Base-by-base conservation (phyloP, 805 yeast species). In the Ogataea trehaloabstinens region DNA sequence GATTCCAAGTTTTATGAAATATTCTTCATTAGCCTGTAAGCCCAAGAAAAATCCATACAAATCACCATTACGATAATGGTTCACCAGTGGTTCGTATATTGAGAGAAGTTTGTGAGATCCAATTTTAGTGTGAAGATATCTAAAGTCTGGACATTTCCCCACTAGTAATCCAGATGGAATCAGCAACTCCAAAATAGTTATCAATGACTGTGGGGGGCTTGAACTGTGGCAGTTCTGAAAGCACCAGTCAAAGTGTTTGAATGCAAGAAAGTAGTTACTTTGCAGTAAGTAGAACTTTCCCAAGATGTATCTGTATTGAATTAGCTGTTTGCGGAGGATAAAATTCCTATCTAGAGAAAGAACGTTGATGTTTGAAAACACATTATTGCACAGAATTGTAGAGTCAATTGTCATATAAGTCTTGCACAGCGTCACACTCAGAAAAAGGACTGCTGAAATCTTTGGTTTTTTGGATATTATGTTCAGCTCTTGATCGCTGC, bases 331-430 rank as follows among this genome's bases (percentile, higher is more conserved):
- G 29, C 51, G 63, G 3, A 68, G 54, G 28, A 70, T 76, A n/a
- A 63, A 56, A 3, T 46, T 46, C 37, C 69, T 68, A 28, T 64
- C 66, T 28, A 79, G 59, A 18, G 64, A 61, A 15, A 80, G 66
- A 34, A 69, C 74, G 48, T 73, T 76, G 64, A 80, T 72, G 54
- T 79, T 80, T 24, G 81, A 70, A 51, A 78, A 78, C 28, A 80
- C 77, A 48, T 80, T 78, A 24, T 78, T 70, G 57, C 85, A 80
- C 13, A 78, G 59, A 47, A 78, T 63, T 5, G 84, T 82, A 21
- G 73, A 76, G 21, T 67, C 72, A 17, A 80, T 69, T 28, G 57
- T 61, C 52, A 76, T 75, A 53, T 80, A 80, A 0, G 74, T 60
- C 44, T 61, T 64, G 54, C 82, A 78, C 31, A 80, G 53, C 28